Base-by-base conservation (phyloP, 2,329 filamentous ascomycete genomes). In the Elsinoe batatas region DNA sequence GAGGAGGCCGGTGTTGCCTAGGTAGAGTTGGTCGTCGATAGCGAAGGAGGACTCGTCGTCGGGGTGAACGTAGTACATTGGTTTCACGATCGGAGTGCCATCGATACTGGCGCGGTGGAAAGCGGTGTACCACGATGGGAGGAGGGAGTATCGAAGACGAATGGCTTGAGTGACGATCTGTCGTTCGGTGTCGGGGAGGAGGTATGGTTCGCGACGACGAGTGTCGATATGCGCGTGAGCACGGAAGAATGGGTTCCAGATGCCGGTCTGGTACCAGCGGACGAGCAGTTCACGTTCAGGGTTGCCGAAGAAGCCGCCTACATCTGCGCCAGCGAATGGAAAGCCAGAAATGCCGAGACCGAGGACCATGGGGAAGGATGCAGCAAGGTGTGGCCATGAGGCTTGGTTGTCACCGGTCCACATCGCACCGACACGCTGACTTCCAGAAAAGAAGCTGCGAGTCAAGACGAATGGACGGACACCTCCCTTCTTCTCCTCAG, bases 391-490 rank as follows among this genome's bases (percentile, higher is more conserved):
- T 15, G 84, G 83, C 93, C 93, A 98, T 20, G 81, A 84, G 10
- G 93, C 93, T 69, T 93, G 87, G 73, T 98, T 98, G 68, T 98
- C 93, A 58, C 93, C 93, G 17, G 93, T 98, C 93, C 93, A 98
- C 91, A 96, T 96, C 58, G 93, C 91, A 60, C 89, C 88, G 40
- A 88, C 75, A 56, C 91, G 84, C 72, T 98, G 93, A 56, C 87
- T 90, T 35, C 93, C 93, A 11, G 91, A 82, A 68, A 85, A 98
- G 75, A 94, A 98, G 0, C 91, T 87, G 32, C 93, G 86, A 1
- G 93, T 98, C 53, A 98, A 80, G 10, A 96, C 82, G 67, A 98
- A 98, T 0, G 93, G 93, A 4, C 93, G 85, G 33, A 68, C 62
- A 22, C 65, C 63, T 26, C 65, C 63, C 53, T 67, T 63, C 57